Evolutionary conservation across 2,329 filamentous ascomycete genomes (phyloP), one percentile per base, ranked within the genome.

Genomic region (Fusarium oligoseptatum): DNA sequence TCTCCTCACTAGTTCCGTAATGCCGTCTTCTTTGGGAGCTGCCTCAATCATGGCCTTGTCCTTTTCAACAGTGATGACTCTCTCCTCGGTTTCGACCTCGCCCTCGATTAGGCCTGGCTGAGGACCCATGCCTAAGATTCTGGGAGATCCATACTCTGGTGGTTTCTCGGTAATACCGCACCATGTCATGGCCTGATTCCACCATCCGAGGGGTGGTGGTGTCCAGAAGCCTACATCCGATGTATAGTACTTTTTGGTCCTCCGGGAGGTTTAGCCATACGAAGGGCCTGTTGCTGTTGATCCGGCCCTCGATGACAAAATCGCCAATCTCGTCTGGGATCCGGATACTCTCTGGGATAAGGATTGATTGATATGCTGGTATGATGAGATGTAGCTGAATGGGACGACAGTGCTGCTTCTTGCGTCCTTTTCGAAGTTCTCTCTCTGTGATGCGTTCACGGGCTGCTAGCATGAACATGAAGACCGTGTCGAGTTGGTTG

Each of bases 401-500:
- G 3, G 78, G 70, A 4, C 66, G 70, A 0, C 62, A 72, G 36
- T 62, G 78, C 4, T 77, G 73, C 17, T 63, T 76, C 43, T 67
- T 71, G 37, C 68, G 77, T 36, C 77, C 79, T 64, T 78, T 73
- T 68, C 70, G 69, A n/a, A 68, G 56, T 48, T 80, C 79, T 24
- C 76, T 76, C 50, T 77, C 77, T 3, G 70, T 74, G 41, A 79
- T 76, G 9, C 76, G 73, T 39, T 75, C 75, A 22, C 82, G 76
- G 6, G 79, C 80, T 8, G 82, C 82, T 17, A 82, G 75, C 83
- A 85, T 85, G 63, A 84, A 85, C 61, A 83, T 77, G 57, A 84
- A 84, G 20, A 81, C 78, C 0, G 82, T 83, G 66, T 85, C 83
- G 27, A 85, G 80, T 63, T 84, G 82, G 45, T 84, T 84, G 36